A percentile compares a stretch with the other conserved stretches of the same genome.
Conservation (phyloP, 2,329 filamentous ascomycete species). For the Ophiostoma australiae region DNA sequence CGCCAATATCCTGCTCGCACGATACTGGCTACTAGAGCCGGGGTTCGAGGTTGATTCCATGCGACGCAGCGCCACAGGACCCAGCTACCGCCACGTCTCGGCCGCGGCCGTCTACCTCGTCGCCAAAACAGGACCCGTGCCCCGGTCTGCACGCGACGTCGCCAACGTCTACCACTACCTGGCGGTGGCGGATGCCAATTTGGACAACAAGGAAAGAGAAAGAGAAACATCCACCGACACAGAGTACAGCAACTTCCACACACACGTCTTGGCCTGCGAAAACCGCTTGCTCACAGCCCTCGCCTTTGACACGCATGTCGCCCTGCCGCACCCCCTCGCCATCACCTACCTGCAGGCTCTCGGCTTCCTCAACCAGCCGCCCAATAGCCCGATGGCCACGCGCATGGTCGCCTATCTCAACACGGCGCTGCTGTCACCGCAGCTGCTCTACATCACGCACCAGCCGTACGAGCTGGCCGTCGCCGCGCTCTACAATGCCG, state of each 20-base stretch:
- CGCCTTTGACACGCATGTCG: slow-evolving; percentile 78
- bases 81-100: slow-evolving; percentile 53
- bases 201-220: slow-evolving; percentile 27
- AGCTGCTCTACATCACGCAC: slow-evolving; percentile 85
- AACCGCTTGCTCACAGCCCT: slow-evolving; percentile 69
- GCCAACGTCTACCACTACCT: slow-evolving; percentile 84
- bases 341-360: slow-evolving; percentile 91
- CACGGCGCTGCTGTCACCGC: slow-evolving; percentile 76
- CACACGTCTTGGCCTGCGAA: slow-evolving; percentile 67
- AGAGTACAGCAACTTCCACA: slow-evolving; percentile 61
- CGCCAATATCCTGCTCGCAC: slow-evolving; percentile 73
- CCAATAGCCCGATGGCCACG: slow-evolving; percentile 52
- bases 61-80: not conserved
- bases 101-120: slow-evolving; percentile 76
- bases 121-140: slow-evolving; percentile 73
- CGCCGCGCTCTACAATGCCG: slow-evolving; percentile 85
- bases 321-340: slow-evolving; percentile 78
- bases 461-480: slow-evolving; percentile 82
- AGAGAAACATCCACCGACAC: slow-evolving; percentile 52
- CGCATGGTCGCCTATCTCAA: slow-evolving; percentile 77
- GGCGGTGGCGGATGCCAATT: slow-evolving; percentile 46
- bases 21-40: slow-evolving; percentile 67
- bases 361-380: slow-evolving; percentile 59
- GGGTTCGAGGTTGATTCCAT: slow-evolving; percentile 15
- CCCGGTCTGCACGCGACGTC: slow-evolving; percentile 72